Conservation (phyloP, 768 basidiomycete genomes). For the Suillus fuscotomentosus region DNA sequence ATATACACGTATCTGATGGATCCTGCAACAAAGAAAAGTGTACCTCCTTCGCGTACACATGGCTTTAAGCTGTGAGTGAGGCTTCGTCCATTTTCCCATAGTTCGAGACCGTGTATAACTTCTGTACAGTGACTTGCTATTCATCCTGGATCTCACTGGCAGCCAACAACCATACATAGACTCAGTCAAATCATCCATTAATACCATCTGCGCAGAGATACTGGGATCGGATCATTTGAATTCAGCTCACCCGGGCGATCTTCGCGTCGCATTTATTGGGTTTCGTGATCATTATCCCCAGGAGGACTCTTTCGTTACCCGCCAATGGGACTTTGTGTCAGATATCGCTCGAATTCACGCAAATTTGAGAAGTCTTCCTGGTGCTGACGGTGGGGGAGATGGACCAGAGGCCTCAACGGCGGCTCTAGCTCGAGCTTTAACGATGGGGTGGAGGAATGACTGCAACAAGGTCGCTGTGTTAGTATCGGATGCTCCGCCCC, state of each 20-base stretch:
- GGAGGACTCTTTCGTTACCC: constrained; percentile 45
- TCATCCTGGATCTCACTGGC: constrained; percentile 52
- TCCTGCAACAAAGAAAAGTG: not conserved
- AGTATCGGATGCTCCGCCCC: constrained; percentile 52
- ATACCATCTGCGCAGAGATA: constrained; percentile 35
- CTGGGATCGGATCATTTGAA: constrained; percentile 37
- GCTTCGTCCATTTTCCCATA: not conserved
- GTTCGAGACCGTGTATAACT: not conserved
- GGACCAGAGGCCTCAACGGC: constrained; percentile 53
- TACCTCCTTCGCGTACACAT: not conserved
- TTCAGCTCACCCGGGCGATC: constrained; percentile 37
- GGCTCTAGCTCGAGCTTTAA: constrained; percentile 41
- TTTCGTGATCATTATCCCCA: constrained; percentile 52
- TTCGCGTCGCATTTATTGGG: constrained; percentile 45
- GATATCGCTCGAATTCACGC: constrained; percentile 35
- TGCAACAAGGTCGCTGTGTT: constrained; percentile 47
- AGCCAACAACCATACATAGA: constrained; percentile 40
- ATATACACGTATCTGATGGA: constrained; percentile 1
- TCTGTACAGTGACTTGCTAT: constrained; percentile 39
- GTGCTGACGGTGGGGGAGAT: constrained; percentile 40
- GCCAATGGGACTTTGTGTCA: constrained; percentile 41
- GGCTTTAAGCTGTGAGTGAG: constrained; percentile 4
- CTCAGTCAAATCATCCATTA: constrained; percentile 6
- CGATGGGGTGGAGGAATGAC: constrained; percentile 42
- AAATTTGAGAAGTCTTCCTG: constrained; percentile 33